Evolutionary conservation across 305 asterid species (phyloP).

Genomic region (Stenogyne calaminthoides): DNA sequence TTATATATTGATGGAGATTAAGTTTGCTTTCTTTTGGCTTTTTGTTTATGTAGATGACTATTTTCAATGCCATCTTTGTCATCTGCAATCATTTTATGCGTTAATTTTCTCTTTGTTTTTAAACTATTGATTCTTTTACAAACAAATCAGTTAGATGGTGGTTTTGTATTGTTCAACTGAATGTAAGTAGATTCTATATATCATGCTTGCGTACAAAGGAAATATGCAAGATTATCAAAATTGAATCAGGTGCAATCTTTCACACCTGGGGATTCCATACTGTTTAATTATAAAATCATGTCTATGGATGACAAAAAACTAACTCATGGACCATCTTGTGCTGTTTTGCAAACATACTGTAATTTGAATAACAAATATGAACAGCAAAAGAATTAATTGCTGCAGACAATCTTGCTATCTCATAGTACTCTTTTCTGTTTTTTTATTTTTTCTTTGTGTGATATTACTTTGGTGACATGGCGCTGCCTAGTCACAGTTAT

Average conservation of each 20-base stretch:
- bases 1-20: background rate
- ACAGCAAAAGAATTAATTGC: background rate
- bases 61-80: slow-evolving; percentile 1
- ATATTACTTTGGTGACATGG: background rate
- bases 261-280: background rate
- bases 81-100: slow-evolving; percentile 12
- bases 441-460: background rate
- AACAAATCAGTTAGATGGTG: background rate
- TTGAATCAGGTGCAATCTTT: background rate
- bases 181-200: background rate
- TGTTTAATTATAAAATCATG: background rate
- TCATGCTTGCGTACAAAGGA: background rate
- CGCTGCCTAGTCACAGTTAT: slow-evolving; percentile 6
- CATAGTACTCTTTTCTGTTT: slow-evolving; percentile 6
- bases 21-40: background rate
- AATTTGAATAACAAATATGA: background rate
- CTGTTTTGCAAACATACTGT: background rate
- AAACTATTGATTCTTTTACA: background rate
- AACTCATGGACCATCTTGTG: background rate
- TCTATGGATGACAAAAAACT: background rate
- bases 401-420: background rate
- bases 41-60: background rate
- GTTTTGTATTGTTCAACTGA: background rate
- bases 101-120: slow-evolving; percentile 1
- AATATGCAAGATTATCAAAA: background rate